Percentiles rank a stretch among this genome's conserved stretches.
phyloP scores from a whole-genome alignment of 495 filamentous ascomycete species.

The Thermochaetoides thermophila region DNA sequence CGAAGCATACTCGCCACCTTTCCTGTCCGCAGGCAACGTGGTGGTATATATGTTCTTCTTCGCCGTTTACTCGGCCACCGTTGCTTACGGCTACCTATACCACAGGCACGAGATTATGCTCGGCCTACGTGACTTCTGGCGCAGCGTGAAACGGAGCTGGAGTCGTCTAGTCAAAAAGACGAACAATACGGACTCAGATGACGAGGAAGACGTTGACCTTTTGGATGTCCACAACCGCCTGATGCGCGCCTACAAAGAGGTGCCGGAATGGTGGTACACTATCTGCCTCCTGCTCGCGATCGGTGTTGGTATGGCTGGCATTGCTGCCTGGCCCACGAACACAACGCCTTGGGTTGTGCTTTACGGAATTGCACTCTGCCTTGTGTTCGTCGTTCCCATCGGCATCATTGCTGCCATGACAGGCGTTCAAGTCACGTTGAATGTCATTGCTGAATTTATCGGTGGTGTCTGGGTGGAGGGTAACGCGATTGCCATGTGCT shows the following conservation, averaged over 20 bases:
- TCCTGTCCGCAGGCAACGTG: slow-evolving; percentile 21
- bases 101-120: slow-evolving; percentile 26
- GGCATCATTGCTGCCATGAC: slow-evolving; percentile 31
- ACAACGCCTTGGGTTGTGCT: slow-evolving; percentile 27
- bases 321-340: slow-evolving; percentile 25
- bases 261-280: slow-evolving; percentile 31
- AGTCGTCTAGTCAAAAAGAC: slow-evolving; percentile 1
- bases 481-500: slow-evolving; percentile 31
- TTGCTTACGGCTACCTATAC: slow-evolving; percentile 24
- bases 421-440: slow-evolving; percentile 26
- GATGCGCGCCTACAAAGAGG: slow-evolving; percentile 26
- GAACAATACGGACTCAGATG: slow-evolving; percentile 1
- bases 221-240: slow-evolving; percentile 25
- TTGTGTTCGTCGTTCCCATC: slow-evolving; percentile 28
- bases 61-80: slow-evolving; percentile 23
- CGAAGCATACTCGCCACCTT: slow-evolving; percentile 26
- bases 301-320: slow-evolving; percentile 21
- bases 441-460: slow-evolving; percentile 32
- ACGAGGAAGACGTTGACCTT: slow-evolving; percentile 13
- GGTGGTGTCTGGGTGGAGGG: slow-evolving; percentile 26
- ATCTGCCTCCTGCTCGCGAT: slow-evolving; percentile 18
- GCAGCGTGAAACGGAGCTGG: slow-evolving; percentile 13
- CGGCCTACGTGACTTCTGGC: slow-evolving; percentile 18
- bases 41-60: slow-evolving; percentile 27
- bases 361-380: slow-evolving; percentile 28